Base-by-base conservation (phyloP, 2,329 filamentous ascomycete genomes). In the Sporothrix euskadiensis region DNA sequence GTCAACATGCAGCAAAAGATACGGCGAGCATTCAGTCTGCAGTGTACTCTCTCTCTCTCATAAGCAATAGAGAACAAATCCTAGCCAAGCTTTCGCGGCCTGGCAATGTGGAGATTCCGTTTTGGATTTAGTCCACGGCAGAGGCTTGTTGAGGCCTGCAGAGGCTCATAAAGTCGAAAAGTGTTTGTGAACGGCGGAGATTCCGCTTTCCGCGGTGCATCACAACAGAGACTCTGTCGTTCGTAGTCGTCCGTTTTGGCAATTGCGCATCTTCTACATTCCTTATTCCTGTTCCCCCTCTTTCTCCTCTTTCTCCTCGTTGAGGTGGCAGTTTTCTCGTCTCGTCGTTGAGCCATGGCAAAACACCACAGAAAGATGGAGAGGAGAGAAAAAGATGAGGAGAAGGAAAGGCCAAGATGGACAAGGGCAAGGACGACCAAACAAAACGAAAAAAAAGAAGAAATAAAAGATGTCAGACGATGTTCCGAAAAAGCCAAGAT, bases 1-100 rank as follows among this genome's bases (percentile, higher is more conserved):
- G 56, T 39, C 56, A 59, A 59, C 52, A 59, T 35, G 56, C 56
- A 59, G 56, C 26, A 35, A 59, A 59, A 59, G 16, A 59, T 35
- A 35, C 56, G 56, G 30, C 52, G 52, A 30, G 26, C 22, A 56
- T 14, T 4, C 22, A 4, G n/a, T 7, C n/a, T 22, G n/a, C 52
- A 22, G 22, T 26, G 52, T 22, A n/a, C 19, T 52, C 26, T 26
- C 26, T 26, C 26, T 19, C 22, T 8, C 52, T 26, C 8, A 56
- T 56, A 12, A 35, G 56, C 56, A 8, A 8, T 19, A 16, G 26
- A 57, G 4, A 30, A 32, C 16, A 6, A 59, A 35, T 1, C 9
- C 56, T 30, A 35, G 26, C 30, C 56, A 59, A 59, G 56, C 56
- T 59, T 59, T 32, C 30, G 5, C 56, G 30, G 56, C 8, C 56